Base-by-base conservation (phyloP, 768 basidiomycete species). In the Rhodotorula toruloides region DNA sequence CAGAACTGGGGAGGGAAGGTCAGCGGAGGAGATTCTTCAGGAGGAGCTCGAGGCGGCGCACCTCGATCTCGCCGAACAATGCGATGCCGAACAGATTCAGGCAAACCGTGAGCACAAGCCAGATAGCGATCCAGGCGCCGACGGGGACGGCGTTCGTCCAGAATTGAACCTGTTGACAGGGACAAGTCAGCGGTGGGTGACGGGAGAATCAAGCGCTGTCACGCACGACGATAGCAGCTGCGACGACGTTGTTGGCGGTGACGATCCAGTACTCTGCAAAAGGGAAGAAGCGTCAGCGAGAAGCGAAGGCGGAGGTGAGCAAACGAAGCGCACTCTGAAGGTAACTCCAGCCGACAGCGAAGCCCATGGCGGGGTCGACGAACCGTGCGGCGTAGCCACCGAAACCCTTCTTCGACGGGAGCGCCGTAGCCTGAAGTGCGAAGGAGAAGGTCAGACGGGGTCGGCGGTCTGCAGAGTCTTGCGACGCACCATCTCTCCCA, bases 361-460 rank as follows among this genome's bases (percentile, higher is more conserved):
- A 63, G 10, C 77, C 79, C 14, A 80, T 61, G 13, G 77, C 77
- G 0, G 78, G 78, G 68, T 80, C 79, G 27, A 79, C 72, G 73
- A 79, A 80, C 17, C 79, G 74, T 27, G 77, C 67, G 16, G 77
- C 77, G 58, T 78, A 79, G 50, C 76, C 76, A 21, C 74, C 75
- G 70, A 78, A 77, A 29, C 72, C 75, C 47, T 65, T 31, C 48
- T 49, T 49, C n/a, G n/a, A n/a, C n/a, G n/a, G n/a, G 44, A 21
- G 14, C 22, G 44, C 44, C 27, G 44, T 46, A 19, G 44, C 44
- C n/a, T n/a, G n/a, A n/a, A n/a, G n/a, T n/a, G n/a, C n/a, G 27
- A 39, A 1, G 31, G 11, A 4, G 32, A 32, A 21, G 1, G 27
- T 4, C 13, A 54, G 36, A 22, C 17, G 22, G 16, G 7, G 34